Conservation (phyloP, 176 grass and related monocot species). For the Cenchrus purpureus region DNA sequence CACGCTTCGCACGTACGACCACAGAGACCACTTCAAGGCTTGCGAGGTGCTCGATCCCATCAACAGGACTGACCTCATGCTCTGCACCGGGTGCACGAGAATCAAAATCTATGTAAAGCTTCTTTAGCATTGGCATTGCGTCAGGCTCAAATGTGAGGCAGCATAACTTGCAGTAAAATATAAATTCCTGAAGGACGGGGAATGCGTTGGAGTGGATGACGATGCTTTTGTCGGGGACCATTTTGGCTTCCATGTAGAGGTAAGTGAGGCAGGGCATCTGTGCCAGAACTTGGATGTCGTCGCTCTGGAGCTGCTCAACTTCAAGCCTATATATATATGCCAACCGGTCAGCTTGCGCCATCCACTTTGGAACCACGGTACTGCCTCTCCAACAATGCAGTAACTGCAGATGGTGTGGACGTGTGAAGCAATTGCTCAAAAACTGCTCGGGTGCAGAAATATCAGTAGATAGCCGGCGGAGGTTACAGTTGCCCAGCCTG, state of each 20-base stretch:
- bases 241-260: not conserved
- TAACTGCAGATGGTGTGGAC: not conserved
- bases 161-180: not conserved
- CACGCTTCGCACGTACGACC: too few relatives aligned
- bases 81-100: not conserved
- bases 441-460: not conserved
- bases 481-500: not conserved
- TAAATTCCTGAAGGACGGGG: not conserved
- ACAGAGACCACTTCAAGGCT: not conserved
- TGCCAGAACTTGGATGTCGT: not conserved
- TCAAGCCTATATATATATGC: not conserved
- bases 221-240: not conserved
- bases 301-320: not conserved
- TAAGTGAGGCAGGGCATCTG: not conserved
- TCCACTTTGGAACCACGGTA: not conserved
- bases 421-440: not conserved
- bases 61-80: not conserved
- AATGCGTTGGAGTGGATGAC: not conserved
- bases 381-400: rapidly evolving
- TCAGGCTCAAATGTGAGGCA: not conserved
- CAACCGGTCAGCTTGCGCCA: not conserved
- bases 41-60: not conserved
- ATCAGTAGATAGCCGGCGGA: not conserved
- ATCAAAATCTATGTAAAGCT: not conserved
- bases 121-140: not conserved